phyloP scores from a whole-genome alignment of 192 early-diverging fungal species.

The Coemansia sp. region DNA sequence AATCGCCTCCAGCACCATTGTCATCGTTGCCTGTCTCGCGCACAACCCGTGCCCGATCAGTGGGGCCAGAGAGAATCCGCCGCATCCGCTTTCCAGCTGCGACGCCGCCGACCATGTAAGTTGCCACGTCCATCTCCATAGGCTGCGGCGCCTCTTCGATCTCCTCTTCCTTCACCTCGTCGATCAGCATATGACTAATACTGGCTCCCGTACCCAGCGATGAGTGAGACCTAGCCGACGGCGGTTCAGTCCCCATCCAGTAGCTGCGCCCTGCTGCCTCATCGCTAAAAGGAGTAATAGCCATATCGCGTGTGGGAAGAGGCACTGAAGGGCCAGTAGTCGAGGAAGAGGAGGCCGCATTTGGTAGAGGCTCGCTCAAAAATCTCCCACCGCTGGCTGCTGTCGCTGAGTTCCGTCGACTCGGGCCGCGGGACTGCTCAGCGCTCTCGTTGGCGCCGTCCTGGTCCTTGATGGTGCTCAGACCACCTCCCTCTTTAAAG shows the following conservation, averaged over 20 bases:
- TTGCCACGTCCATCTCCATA: conserved; percentile 51
- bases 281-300: conserved; percentile 23
- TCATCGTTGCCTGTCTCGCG: not conserved
- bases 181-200: conserved; percentile 8
- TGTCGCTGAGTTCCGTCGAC: conserved; percentile 13
- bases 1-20: not conserved
- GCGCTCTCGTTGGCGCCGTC: conserved; percentile 18
- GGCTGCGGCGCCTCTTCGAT: conserved; percentile 56
- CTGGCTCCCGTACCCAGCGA: conserved; percentile 44
- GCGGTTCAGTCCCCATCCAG: conserved; percentile 32
- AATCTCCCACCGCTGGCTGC: not conserved
- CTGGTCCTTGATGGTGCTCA: conserved; percentile 38
- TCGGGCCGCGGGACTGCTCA: not conserved
- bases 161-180: conserved; percentile 46
- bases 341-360: not conserved
- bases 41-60: not conserved
- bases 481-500: conserved; percentile 30
- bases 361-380: conserved; percentile 7
- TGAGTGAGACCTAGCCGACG: conserved; percentile 49
- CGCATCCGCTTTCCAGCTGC: conserved; percentile 39
- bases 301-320: conserved; percentile 7
- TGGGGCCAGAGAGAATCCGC: conserved; percentile 22
- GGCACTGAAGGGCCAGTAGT: not conserved
- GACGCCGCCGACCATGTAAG: conserved; percentile 53
- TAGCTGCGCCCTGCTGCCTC: conserved; percentile 22